Evolutionary conservation across 805 yeast species (phyloP), one percentile per base, ranked within the genome.

Genomic region (Yarrowia keelungensis): DNA sequence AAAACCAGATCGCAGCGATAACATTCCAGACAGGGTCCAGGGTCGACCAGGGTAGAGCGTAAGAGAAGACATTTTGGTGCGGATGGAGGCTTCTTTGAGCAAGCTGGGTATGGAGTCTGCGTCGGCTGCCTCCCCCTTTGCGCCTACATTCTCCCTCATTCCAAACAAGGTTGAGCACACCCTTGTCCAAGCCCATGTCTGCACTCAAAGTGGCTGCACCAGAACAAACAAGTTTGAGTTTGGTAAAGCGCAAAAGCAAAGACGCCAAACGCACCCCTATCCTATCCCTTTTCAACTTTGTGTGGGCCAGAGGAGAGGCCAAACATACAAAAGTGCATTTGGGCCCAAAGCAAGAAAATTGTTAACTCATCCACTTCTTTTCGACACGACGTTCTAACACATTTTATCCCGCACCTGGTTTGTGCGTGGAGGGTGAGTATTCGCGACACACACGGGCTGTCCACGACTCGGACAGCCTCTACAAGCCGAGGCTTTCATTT

Each of bases 341-440:
- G 65, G 51, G 42, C 65, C 65, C 65, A 45, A 59, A 59, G 51
- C 65, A 43, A 59, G 51, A 59, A 59, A n/a, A 15, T 35, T 43
- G 51, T 43, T 43, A 45, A 59, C 65, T 59, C 51, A 59, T 43
- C 65, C 51, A 59, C 65, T 59, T 43, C 65, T 59, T 58, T 58
- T 59, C 65, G 65, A 59, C 65, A 59, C 65, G 65, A 59, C 65
- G 65, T 43, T 59, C 51, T 45, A 59, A 59, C 50, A 43, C 51
- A 43, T 59, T 43, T 45, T 45, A 59, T 43, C 65, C 65, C 65
- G 65, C 65, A 59, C 65, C 65, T 59, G 51, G 65, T 43, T 59
- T 59, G 65, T 59, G 65, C 65, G 65, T 45, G 65, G 65, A 59
- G 51, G 65, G 65, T 59, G 65, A 59, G 65, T 59, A 58, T 58